Evolutionary conservation across 2,329 filamentous ascomycete genomes (phyloP), one percentile per base, ranked within the genome.

Genomic region (Beauveria caledonica): DNA sequence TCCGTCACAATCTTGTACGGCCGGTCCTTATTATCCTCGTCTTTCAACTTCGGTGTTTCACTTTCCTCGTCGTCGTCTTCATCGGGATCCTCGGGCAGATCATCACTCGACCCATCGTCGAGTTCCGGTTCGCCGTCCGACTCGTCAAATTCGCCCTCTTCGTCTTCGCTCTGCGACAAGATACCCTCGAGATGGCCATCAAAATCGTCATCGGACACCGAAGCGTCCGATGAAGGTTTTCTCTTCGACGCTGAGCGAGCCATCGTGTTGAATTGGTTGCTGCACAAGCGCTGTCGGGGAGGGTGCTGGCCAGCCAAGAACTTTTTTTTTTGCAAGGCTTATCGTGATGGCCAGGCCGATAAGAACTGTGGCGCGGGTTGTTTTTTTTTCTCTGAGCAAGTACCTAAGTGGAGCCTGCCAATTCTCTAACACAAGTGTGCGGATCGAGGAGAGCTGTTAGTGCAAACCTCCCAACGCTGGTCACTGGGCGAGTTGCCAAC

Each of bases 1-100:
- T 97, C 94, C 61, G 82, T 88, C 48, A 88, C 80, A 46, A 87
- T 72, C 58, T 76, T 78, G 64, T 84, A 84, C 64, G 80, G 79
- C 60, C 75, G 73, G 23, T 73, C 72, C 40, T 75, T 73, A 6
- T 76, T 71, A 8, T 76, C 74, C 11, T 68, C 65, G 10, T 63
- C 69, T 60, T 67, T 68, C 60, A 70, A 68, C 42, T 67, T 69
- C 36, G 67, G 70, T 7, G 21, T 9, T 8, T 27, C 45, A 8
- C 74, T 73, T 10, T 72, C 69, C n/a, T 73, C 72, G 11, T 72
- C 73, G 9, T 76, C 75, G 4, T 71, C 72, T 25, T 68, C 72
- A 8, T 58, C 55, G 21, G 56, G 56, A 19, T 59, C 56, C 15
- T 71, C 69, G 19, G 68, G 71, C 27, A 74, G 72, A 50, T 73